phyloP scores from a whole-genome alignment of 257 asterid species.

The Scutellaria galericulata region DNA sequence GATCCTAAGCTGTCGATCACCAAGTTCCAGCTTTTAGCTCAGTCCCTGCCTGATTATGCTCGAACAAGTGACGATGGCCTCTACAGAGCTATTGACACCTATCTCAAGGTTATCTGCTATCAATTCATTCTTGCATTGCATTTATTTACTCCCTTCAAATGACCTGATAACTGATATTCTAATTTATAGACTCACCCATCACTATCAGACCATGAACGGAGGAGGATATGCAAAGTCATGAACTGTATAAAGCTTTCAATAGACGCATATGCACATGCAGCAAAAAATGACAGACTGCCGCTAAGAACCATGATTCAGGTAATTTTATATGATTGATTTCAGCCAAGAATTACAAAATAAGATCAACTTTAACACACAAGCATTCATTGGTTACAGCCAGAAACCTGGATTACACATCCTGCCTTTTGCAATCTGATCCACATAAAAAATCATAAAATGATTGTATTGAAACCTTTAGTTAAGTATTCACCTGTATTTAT shows the following conservation, averaged over 20 bases:
- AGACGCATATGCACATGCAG: slow-evolving; percentile 88
- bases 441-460: neutral
- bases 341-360: neutral
- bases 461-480: neutral
- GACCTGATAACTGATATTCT: slow-evolving; percentile 15
- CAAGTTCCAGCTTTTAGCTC: slow-evolving; percentile 72
- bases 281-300: slow-evolving; percentile 91
- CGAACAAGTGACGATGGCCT: slow-evolving; percentile 78
- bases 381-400: neutral
- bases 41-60: slow-evolving; percentile 65
- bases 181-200: slow-evolving; percentile 64
- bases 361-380: neutral
- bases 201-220: slow-evolving; percentile 73
- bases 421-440: too few relatives aligned
- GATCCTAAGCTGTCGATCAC: slow-evolving; percentile 68
- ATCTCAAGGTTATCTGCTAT: slow-evolving; percentile 64
- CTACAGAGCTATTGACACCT: slow-evolving; percentile 81
- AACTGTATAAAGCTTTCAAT: slow-evolving; percentile 77
- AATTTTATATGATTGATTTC: slow-evolving; percentile 25
- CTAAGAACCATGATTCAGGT: slow-evolving; percentile 85
- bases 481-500: slow-evolving; percentile 2
- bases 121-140: slow-evolving; percentile 16
- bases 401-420: too few relatives aligned
- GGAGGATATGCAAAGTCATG: slow-evolving; percentile 80
- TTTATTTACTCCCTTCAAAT: slow-evolving; percentile 2